Conservation (phyloP, 352 stramenopile genomes). For the Globisporangium splendens region DNA sequence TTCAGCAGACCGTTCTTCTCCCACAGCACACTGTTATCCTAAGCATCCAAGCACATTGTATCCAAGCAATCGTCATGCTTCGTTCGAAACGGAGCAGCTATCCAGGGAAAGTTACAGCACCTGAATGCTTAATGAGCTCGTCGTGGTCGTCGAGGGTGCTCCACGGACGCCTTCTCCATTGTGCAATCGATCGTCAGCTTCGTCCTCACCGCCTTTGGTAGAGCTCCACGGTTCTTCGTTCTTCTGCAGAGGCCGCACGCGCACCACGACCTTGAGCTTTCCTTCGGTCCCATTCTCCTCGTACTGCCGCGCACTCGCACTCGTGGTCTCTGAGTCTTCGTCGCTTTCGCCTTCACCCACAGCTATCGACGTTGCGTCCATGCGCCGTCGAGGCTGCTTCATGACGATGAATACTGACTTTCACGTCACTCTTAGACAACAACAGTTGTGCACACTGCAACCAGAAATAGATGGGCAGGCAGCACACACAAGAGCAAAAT, state of each 20-base stretch:
- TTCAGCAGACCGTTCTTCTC: conserved; percentile 70
- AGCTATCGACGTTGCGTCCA: not conserved
- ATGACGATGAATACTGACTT: not conserved
- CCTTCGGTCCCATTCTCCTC: conserved; percentile 24
- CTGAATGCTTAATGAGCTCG: conserved; percentile 33
- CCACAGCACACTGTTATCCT: conserved; percentile 49
- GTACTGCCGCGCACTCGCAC: not conserved
- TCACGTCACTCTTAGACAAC: too few species aligned
- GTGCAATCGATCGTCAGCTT: not conserved
- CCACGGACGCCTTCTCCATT: not conserved
- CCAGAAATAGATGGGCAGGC: too few species aligned
- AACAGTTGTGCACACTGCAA: too few species aligned
- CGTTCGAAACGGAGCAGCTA: not conserved
- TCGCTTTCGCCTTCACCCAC: not conserved
- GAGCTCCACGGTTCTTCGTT: conserved; percentile 37
- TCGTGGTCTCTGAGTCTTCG: not conserved
- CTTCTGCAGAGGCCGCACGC: conserved; percentile 49
- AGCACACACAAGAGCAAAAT: too few species aligned
- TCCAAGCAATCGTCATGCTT: not conserved
- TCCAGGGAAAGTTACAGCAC: conserved; percentile 3
- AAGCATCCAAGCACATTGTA: not conserved
- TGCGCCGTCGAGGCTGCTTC: conserved; percentile 5
- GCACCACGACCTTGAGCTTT: conserved; percentile 63
- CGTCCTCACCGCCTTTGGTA: conserved; percentile 3
- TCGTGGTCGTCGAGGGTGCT: conserved; percentile 2